Base-by-base conservation (phyloP, 164 flowering plant species). In the Malania oleifera region DNA sequence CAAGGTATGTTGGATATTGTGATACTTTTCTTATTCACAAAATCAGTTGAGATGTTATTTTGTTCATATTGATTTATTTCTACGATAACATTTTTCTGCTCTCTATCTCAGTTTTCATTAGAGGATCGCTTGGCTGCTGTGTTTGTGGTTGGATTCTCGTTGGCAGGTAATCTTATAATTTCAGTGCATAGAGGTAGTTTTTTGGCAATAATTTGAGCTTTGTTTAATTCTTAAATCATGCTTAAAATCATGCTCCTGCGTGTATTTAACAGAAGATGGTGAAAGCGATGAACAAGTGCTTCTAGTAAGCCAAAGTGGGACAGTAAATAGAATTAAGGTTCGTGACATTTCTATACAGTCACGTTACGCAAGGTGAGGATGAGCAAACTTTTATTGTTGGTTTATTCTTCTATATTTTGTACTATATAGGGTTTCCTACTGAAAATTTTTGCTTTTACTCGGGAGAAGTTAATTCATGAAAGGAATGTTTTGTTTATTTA, bases 281-380 rank as follows among this genome's bases (percentile, higher is more conserved):
- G 92, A 84, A 75, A 93, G 95, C 63, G 96, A 90, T 73, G 99
- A 93, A 69, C 95, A 93, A 75, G 78, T 93, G 23, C 92, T 93
- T 60, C 76, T 93, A 29, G 96, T 90, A 17, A 93, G 99, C 80
- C 97, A 90, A 62, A 88, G 93, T 73, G 99, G 99, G 41, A 88
- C 96, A 7, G 84, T 85, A n/a, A 93, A 93, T 67, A 76, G 99
- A 70, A 82, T 93, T 38, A 93, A 90, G 75, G 96, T 93, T 53
- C 82, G 89, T 45, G 99, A 93, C 72, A 68, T 93, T 52, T 81
- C 99, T 7, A 82, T 90, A 15, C 97, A 88, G 72, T 88, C 96
- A 47, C 91, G 97, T 18, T 79, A 23, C 74, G 95, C 97, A 55
- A 90, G 96, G 97, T 87, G 79, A 57, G 7, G 39, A 35, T 58